phyloP scores from a whole-genome alignment of 2,329 filamentous ascomycete genomes.

The Dactylellina sp. region DNA sequence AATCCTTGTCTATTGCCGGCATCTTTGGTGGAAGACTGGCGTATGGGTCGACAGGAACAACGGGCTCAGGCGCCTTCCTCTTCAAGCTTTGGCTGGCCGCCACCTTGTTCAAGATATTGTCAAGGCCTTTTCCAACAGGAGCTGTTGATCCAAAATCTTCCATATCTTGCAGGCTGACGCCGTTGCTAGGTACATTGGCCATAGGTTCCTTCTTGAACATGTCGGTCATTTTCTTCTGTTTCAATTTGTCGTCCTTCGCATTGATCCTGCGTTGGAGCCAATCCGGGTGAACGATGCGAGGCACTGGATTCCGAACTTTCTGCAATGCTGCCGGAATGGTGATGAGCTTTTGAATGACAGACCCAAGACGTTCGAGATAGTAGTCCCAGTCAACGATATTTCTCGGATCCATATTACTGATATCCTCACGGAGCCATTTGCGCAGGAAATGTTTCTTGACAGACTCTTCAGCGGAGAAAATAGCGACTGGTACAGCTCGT shows the following conservation, averaged over 20 bases:
- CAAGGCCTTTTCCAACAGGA: conserved; percentile 73
- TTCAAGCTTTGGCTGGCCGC: conserved; percentile 74
- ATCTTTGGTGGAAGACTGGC: conserved; percentile 83
- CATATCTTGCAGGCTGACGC: conserved; percentile 64
- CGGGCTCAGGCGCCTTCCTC: conserved; percentile 78
- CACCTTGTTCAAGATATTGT: conserved; percentile 66
- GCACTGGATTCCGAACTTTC: conserved; percentile 93
- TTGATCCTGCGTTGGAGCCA: conserved; percentile 96
- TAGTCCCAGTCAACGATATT: conserved; percentile 96
- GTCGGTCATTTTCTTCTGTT: conserved; percentile 98
- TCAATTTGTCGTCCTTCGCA: conserved; percentile 94
- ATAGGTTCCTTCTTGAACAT: conserved; percentile 71
- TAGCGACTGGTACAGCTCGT: conserved; percentile 91
- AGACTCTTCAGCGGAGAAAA: conserved; percentile 91
- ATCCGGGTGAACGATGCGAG: conserved; percentile 91
- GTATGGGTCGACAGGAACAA: conserved; percentile 79
- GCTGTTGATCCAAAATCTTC: conserved; percentile 83
- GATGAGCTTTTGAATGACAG: conserved; percentile 98
- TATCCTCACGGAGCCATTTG: conserved; percentile 96
- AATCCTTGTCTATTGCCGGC: conserved; percentile 87
- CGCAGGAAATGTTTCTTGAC: conserved; percentile 89
- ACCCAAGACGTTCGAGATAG: conserved; percentile 93
- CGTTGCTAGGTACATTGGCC: conserved; percentile 34
- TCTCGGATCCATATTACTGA: conserved; percentile 87
- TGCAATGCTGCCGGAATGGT: conserved; percentile 97